A percentile compares a stretch with the other conserved stretches of the same genome.
phyloP scores from a whole-genome alignment of 768 basidiomycete species.

The Trametopsis cervina region DNA sequence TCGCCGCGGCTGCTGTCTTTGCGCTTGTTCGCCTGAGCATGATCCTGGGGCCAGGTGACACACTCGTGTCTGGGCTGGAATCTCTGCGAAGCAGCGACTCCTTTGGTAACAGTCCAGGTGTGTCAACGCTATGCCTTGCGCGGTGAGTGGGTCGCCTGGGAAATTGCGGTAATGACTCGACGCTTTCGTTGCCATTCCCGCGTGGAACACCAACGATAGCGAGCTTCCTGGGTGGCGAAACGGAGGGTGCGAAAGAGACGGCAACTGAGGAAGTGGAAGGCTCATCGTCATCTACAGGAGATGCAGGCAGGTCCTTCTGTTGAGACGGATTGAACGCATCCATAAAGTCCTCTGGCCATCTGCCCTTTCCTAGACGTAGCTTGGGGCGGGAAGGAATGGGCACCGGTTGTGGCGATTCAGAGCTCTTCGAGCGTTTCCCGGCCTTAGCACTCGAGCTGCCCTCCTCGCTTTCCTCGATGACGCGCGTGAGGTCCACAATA shows the following conservation, averaged over 20 bases:
- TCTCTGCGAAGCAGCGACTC: slow-evolving; percentile 37
- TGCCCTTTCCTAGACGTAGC: slow-evolving; percentile 60
- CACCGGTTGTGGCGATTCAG: slow-evolving; percentile 4
- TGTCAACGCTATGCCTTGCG: slow-evolving; percentile 57
- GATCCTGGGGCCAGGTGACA: slow-evolving; percentile 34
- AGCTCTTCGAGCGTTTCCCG: slow-evolving; percentile 14
- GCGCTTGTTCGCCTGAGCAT: slow-evolving; percentile 54
- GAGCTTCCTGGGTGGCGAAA: slow-evolving; percentile 48
- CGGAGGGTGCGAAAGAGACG: slow-evolving; percentile 29
- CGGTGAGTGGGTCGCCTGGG: slow-evolving; percentile 58
- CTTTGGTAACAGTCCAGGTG: slow-evolving; percentile 28
- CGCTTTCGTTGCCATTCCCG: slow-evolving; percentile 33
- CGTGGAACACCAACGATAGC: slow-evolving; percentile 40
- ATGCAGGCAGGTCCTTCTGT: slow-evolving; percentile 10
- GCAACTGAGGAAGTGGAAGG: slow-evolving; percentile 16
- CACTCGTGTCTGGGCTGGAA: slow-evolving; percentile 46
- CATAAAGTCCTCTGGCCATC: slow-evolving; percentile 80
- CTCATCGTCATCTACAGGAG: slow-evolving; percentile 18
- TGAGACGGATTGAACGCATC: slow-evolving; percentile 39
- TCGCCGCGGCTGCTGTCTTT: slow-evolving; percentile 26
- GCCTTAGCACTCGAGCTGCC: slow-evolving; percentile 35
- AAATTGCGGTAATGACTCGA: slow-evolving; percentile 40
- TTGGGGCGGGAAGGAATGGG: slow-evolving; percentile 16
- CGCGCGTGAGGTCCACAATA: slow-evolving; percentile 54
- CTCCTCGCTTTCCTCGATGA: slow-evolving; percentile 63